Conservation (phyloP, 2,329 filamentous ascomycete genomes). For the Aspergillus pseudonomiae region DNA sequence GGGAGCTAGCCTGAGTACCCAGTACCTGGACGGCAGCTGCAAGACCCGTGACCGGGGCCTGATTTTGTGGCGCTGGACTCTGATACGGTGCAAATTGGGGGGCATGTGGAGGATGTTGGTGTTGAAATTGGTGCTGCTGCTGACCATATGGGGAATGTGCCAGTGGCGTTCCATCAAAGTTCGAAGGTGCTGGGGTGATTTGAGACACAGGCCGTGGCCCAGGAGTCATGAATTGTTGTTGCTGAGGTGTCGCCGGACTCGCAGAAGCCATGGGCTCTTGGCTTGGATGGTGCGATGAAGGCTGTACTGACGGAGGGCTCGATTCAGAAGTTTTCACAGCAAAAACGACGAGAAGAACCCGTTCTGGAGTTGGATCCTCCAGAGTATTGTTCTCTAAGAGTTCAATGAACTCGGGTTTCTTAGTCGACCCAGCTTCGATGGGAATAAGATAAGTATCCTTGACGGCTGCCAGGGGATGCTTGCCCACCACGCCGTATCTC, state of each 20-base stretch:
- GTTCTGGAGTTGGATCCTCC: constrained; percentile 70
- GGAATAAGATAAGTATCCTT: constrained; percentile 92
- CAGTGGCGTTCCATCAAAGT: constrained; percentile 19
- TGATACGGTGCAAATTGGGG: constrained; percentile 32
- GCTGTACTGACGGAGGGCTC: constrained; percentile 43
- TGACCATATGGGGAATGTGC: constrained; percentile 24
- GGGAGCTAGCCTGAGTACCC: constrained; percentile 63
- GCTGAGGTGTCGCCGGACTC: constrained; percentile 37
- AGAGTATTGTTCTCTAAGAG: constrained; percentile 85
- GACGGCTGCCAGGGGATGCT: constrained; percentile 73
- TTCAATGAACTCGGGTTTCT: constrained; percentile 81
- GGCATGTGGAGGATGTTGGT: constrained; percentile 9
- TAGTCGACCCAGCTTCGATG: constrained; percentile 68
- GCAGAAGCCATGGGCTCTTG: constrained; percentile 38
- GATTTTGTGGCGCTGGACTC: constrained; percentile 17
- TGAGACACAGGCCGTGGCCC: constrained; percentile 22
- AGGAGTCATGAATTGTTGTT: constrained; percentile 29
- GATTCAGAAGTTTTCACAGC: constrained; percentile 69
- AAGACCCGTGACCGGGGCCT: constrained; percentile 50
- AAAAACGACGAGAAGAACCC: constrained; percentile 80
- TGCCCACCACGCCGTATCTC: constrained; percentile 84
- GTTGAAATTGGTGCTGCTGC: constrained; percentile 19
- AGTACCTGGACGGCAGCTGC: constrained; percentile 65
- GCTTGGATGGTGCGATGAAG: constrained; percentile 43
- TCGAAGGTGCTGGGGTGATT: constrained; percentile 27